Conservation (phyloP, 2,329 filamentous ascomycete genomes). For the Aureobasidium pullulans region DNA sequence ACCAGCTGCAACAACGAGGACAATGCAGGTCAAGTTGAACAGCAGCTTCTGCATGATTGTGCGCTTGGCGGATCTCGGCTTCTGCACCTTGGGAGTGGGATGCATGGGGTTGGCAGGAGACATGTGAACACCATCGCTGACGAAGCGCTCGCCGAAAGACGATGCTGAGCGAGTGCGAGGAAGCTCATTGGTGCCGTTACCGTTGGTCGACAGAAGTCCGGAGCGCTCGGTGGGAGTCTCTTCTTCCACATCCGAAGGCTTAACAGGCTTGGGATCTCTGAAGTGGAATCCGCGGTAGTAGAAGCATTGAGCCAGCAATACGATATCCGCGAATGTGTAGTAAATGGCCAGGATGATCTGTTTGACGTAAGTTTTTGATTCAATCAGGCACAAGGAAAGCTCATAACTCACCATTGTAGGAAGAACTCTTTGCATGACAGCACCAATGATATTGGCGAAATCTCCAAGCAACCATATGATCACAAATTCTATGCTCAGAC, state of each 20-base stretch:
- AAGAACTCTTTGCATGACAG: conserved; percentile 80
- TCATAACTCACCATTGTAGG: conserved; percentile 70
- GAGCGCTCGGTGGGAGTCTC: conserved; percentile 27
- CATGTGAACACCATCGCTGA: conserved; percentile 58
- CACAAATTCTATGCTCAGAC: conserved; percentile 83
- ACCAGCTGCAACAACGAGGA: conserved; percentile 78
- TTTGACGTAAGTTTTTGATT: conserved; percentile 1
- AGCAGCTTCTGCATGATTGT: conserved; percentile 45
- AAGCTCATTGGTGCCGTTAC: conserved; percentile 22
- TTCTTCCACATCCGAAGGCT: conserved; percentile 21
- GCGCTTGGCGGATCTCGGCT: conserved; percentile 30
- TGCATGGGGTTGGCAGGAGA: conserved; percentile 79
- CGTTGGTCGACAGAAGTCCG: conserved; percentile 28
- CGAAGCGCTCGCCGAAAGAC: conserved; percentile 41
- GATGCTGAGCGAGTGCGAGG: conserved; percentile 24
- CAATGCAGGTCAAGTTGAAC: conserved; percentile 68
- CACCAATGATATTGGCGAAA: conserved; percentile 94
- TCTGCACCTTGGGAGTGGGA: conserved; percentile 35
- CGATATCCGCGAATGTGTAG: conserved; percentile 85
- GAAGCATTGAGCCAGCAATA: conserved; percentile 83
- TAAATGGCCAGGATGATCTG: conserved; percentile 85
- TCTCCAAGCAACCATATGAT: conserved; percentile 89
- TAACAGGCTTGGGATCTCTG: conserved; percentile 56
- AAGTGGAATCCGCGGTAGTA: conserved; percentile 89
- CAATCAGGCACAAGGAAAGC: not conserved